Evolutionary conservation across 768 basidiomycete genomes (phyloP).

Genomic region (Mycena polygramma): DNA sequence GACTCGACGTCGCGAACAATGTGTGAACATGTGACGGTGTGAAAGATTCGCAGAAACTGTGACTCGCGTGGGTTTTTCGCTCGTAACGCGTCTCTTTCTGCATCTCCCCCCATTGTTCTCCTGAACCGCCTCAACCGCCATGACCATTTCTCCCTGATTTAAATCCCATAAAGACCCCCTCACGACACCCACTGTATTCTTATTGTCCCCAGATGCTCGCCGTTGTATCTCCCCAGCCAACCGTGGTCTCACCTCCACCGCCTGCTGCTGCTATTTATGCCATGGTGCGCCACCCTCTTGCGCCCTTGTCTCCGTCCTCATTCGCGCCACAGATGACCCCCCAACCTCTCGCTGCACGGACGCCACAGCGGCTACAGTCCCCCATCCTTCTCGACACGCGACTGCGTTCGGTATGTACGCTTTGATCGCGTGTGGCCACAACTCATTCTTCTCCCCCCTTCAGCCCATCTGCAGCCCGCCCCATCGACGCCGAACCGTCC

Average conservation of each 20-base stretch:
- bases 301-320: slow-evolving; percentile 13
- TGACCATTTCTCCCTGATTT: slow-evolving; percentile 44
- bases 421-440: slow-evolving; percentile 13
- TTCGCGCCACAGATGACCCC: slow-evolving; percentile 34
- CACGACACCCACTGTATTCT: slow-evolving; percentile 52
- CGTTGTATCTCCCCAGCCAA: slow-evolving; percentile 58
- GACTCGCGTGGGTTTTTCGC: background rate
- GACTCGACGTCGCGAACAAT: no score
- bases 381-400: slow-evolving; percentile 41
- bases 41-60: slow-evolving; percentile 20
- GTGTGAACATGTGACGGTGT: background rate
- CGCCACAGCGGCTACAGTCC: slow-evolving; percentile 39
- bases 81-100: background rate
- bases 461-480: slow-evolving; percentile 43
- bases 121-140: slow-evolving; percentile 17
- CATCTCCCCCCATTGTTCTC: slow-evolving; percentile 34
- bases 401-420: slow-evolving; percentile 27
- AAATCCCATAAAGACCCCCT: slow-evolving; percentile 36
- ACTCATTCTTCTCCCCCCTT: slow-evolving; percentile 3
- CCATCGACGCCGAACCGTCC: slow-evolving; percentile 51
- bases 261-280: slow-evolving; percentile 41
- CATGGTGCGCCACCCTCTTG: slow-evolving; percentile 24
- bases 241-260: slow-evolving; percentile 44
- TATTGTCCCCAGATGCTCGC: slow-evolving; percentile 52
- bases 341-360: slow-evolving; percentile 18